These are phyloP conservation scores for Yamadazyma phyllophila DNA, from an alignment of 805 yeast species.

Conservation along the genomic window DNA sequence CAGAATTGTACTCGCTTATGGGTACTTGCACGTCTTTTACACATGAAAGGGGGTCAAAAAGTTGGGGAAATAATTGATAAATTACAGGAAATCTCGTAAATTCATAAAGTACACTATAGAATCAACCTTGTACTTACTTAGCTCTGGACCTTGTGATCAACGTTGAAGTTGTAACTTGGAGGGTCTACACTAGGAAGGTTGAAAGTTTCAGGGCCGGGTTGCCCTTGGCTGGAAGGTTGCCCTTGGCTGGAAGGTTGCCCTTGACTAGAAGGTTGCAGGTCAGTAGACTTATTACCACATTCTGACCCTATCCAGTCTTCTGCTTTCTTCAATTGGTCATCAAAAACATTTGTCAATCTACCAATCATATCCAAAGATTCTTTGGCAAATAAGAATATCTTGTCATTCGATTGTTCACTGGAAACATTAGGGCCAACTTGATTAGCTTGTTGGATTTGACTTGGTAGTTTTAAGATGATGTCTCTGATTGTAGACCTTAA, in stretches of 20 bases:
- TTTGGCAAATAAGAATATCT: slow-evolving; percentile 76
- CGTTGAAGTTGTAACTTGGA: slow-evolving; percentile 2
- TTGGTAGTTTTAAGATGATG: slow-evolving; percentile 71
- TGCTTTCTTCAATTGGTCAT: slow-evolving; percentile 79
- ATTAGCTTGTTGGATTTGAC: slow-evolving; percentile 42
- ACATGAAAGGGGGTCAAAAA: too few species aligned
- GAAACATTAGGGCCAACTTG: slow-evolving; percentile 15
- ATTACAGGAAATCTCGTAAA: slow-evolving; percentile 2
- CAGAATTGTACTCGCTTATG: too few species aligned
- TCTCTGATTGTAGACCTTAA: slow-evolving; percentile 73
- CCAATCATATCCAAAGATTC: slow-evolving; percentile 87
- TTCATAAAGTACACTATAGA: slow-evolving; percentile 3
- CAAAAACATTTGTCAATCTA: slow-evolving; percentile 79
- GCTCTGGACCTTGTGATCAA: slow-evolving; percentile 9
- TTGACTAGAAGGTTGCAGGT: background rate
- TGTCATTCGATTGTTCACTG: slow-evolving; percentile 46
- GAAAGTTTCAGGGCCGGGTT: background rate
- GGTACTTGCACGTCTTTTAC: too few species aligned
- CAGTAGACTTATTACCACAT: slow-evolving; percentile 17
- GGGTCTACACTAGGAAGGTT: background rate
- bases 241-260: background rate
- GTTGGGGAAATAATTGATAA: too few species aligned
- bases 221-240: background rate
- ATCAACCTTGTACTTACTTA: background rate
- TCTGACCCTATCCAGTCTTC: slow-evolving; percentile 73